Conservation (phyloP, 306 rosid genomes). For the Inga laurina region DNA sequence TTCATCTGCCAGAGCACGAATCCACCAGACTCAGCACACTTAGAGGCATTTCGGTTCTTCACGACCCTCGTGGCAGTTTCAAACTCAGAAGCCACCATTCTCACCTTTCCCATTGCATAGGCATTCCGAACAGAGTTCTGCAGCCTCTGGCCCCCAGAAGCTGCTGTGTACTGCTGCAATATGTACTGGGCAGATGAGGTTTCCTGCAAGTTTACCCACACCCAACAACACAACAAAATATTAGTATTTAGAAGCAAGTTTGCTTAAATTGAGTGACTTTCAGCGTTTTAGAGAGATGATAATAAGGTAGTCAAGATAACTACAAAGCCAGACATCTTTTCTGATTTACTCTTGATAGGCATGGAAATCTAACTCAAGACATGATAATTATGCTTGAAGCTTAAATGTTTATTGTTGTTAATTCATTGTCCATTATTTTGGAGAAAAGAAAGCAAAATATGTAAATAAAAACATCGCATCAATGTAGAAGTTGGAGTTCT, state of each 20-base stretch:
- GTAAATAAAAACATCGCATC: background rate
- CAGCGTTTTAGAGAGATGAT: background rate
- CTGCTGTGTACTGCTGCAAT: slow-evolving; percentile 95
- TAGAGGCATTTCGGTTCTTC: slow-evolving; percentile 70
- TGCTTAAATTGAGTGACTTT: background rate
- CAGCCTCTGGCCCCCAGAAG: slow-evolving; percentile 91
- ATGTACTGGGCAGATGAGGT: slow-evolving; percentile 98
- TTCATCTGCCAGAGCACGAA: slow-evolving; percentile 99
- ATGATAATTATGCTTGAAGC: background rate
- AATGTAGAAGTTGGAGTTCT: background rate
- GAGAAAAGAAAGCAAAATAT: background rate
- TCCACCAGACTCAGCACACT: slow-evolving; percentile 93
- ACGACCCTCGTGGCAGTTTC: slow-evolving; percentile 86
- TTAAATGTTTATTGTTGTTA: background rate
- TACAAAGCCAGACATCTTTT: background rate
- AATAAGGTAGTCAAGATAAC: background rate
- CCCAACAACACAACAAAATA: slow-evolving; percentile 8
- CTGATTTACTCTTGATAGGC: background rate
- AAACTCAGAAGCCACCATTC: slow-evolving; percentile 96
- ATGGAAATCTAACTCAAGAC: background rate
- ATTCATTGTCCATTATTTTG: background rate
- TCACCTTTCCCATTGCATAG: slow-evolving; percentile 95
- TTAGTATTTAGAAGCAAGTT: slow-evolving; percentile 10
- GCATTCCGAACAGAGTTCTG: slow-evolving; percentile 82
- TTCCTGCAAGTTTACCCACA: slow-evolving; percentile 56